These are phyloP conservation scores for Fusarium pseudocircinatum DNA, from an alignment of 2,329 filamentous ascomycete species.

Conservation along the genomic window DNA sequence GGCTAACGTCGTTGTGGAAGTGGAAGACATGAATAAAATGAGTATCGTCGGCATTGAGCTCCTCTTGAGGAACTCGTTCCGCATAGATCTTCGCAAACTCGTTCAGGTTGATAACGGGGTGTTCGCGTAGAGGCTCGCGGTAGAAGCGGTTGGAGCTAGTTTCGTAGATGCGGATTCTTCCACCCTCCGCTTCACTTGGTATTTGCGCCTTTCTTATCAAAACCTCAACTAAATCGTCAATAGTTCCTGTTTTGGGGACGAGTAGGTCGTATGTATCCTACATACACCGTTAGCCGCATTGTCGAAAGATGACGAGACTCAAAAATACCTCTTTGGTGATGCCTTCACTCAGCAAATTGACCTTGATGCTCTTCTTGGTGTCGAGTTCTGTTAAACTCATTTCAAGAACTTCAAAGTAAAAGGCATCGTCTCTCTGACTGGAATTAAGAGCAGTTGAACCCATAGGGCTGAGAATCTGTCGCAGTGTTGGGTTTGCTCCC, in stretches of 20 bases:
- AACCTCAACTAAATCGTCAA: constrained; percentile 79
- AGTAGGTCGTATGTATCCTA: constrained; percentile 84
- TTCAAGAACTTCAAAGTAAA: constrained; percentile 94
- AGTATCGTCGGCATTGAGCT: constrained; percentile 64
- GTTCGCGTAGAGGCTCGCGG: constrained; percentile 76
- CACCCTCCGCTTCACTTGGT: constrained; percentile 74
- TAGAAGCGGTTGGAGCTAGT: constrained; percentile 84
- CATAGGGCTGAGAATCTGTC: constrained; percentile 79
- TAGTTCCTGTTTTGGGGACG: constrained; percentile 84
- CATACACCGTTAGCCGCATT: constrained; percentile 1
- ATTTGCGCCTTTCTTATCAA: constrained; percentile 85
- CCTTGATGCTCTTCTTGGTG: constrained; percentile 86
- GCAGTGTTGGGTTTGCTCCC: constrained; percentile 73
- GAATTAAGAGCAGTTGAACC: constrained; percentile 74
- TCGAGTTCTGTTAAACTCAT: constrained; percentile 94
- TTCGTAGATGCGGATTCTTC: constrained; percentile 83
- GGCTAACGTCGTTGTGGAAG: constrained; percentile 88
- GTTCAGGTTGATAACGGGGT: constrained; percentile 81
- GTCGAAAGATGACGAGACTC: not conserved
- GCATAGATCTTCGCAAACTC: constrained; percentile 87
- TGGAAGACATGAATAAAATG: constrained; percentile 85
- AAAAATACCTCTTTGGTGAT: constrained; percentile 83
- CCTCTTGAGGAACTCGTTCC: constrained; percentile 81
- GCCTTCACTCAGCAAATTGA: constrained; percentile 88
- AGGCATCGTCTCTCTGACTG: constrained; percentile 76